phyloP scores from a whole-genome alignment of 2,329 filamentous ascomycete genomes.

The Monilinia polystroma region DNA sequence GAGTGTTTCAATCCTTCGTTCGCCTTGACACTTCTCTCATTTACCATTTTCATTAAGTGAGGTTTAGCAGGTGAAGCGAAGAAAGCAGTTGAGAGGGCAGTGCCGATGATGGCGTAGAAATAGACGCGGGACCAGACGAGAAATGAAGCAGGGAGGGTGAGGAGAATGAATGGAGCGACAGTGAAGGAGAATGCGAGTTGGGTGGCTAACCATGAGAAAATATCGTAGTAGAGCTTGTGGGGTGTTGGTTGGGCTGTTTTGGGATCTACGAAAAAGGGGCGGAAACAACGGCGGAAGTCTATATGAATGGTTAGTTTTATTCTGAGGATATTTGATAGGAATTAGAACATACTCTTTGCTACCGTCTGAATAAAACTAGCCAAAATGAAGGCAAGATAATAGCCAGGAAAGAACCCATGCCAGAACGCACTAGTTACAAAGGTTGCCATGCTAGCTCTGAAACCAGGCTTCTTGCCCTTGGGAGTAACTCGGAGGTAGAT shows the following conservation, averaged over 20 bases:
- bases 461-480: slow-evolving; percentile 92
- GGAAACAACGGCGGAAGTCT: slow-evolving; percentile 87
- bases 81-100: slow-evolving; percentile 63
- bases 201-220: slow-evolving; percentile 71
- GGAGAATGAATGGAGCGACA: slow-evolving; percentile 80
- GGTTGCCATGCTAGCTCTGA: slow-evolving; percentile 88
- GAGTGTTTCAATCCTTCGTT: slow-evolving; percentile 46
- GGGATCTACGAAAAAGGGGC: slow-evolving; percentile 87
- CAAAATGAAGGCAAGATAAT: slow-evolving; percentile 87
- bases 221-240: slow-evolving; percentile 83
- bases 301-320: slow-evolving; percentile 7
- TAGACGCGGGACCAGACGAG: slow-evolving; percentile 82
- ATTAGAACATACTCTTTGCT: slow-evolving; percentile 74
- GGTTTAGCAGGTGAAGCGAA: slow-evolving; percentile 77
- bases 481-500: slow-evolving; percentile 94
- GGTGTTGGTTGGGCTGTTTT: slow-evolving; percentile 66
- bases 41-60: slow-evolving; percentile 55
- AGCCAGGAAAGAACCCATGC: slow-evolving; percentile 97
- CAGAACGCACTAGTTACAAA: slow-evolving; percentile 94
- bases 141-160: slow-evolving; percentile 69
- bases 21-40: slow-evolving; percentile 53
- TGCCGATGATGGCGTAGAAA: slow-evolving; percentile 78
- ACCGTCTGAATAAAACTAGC: slow-evolving; percentile 89
- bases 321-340: not conserved
- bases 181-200: slow-evolving; percentile 83